Base-by-base conservation (phyloP, 306 rosid genomes). In the Calophaca sinica region DNA sequence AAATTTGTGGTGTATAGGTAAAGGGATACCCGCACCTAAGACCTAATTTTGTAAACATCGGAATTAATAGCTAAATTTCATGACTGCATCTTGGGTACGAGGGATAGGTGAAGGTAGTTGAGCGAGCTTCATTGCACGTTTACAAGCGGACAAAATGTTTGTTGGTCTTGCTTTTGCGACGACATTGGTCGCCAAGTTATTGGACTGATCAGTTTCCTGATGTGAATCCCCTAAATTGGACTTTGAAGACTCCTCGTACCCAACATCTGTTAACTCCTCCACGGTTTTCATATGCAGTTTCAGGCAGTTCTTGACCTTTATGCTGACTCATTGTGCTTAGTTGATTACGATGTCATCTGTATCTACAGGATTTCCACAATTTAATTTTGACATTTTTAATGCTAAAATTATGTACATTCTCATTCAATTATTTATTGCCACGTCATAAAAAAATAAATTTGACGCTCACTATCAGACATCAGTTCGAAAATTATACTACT, bases 21-120 rank as follows among this genome's bases (percentile, higher is more conserved):
- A 2, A 3, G 66, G 26, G 5, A 59, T 5, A 35, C 48, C 46
- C 8, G 8, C 50, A 11, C 53, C 20, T 49, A 42, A n/a, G 7
- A 41, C 70, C 31, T 39, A 62, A 62, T 7, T 35, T 5, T 14
- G 49, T 38, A 31, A 39, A 55, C 66, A 9, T n/a, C 38, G 20
- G 11, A 38, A 38, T 55, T 52, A 26, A 55, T 54, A 11, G 4
- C 4, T 11, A 51, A 39, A 53, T 42, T 72, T 72, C 6, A 3
- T 55, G 6, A 11, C 14, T 1, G 31, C 66, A 12, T 62, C 6
- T 50, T 75, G 58, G 9, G 38, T 15, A 41, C 9, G 63, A n/a
- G 44, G 36, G 14, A 39, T 53, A n/a, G 65, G 48, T 65, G 67
- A 65, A 62, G 39, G 72, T 51, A 1, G 65, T 54, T 53, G 67